phyloP scores from a whole-genome alignment of 768 basidiomycete species.

The Tricholoma sp. region DNA sequence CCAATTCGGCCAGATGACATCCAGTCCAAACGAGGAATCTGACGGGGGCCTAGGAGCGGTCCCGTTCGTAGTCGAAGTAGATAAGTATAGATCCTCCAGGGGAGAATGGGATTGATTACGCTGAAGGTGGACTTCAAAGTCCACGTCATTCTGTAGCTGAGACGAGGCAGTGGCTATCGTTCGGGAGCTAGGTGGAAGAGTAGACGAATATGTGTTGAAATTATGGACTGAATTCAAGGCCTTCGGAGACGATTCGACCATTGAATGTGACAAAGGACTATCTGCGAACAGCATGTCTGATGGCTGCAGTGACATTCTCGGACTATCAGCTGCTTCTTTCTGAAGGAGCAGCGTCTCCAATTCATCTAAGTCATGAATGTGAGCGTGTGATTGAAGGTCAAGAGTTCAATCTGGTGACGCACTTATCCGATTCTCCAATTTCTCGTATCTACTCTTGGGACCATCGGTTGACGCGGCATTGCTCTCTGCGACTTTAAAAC shows the following conservation, averaged over 20 bases:
- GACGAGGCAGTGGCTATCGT: conserved; percentile 3
- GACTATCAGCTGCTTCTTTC: conserved; percentile 32
- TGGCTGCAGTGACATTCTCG: conserved; percentile 8
- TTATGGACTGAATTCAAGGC: background rate
- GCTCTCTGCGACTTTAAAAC: conserved; percentile 35
- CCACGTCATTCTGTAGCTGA: conserved; percentile 10
- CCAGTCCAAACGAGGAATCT: conserved; percentile 24
- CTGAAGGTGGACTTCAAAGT: background rate
- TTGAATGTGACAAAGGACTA: background rate
- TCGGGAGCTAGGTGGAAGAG: conserved; percentile 4
- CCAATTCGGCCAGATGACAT: conserved; percentile 54
- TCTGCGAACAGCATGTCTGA: conserved; percentile 4
- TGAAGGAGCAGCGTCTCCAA: conserved; percentile 62
- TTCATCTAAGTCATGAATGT: conserved; percentile 41
- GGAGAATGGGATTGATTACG: conserved; percentile 22
- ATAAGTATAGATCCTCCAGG: conserved; percentile 16
- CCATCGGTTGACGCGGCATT: conserved; percentile 35
- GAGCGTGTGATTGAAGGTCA: background rate
- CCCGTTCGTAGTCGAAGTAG: conserved; percentile 7
- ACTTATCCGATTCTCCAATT: conserved; percentile 67
- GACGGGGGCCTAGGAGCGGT: conserved; percentile 10
- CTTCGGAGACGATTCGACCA: background rate
- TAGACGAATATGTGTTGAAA: conserved; percentile 6
- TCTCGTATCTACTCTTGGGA: conserved; percentile 58
- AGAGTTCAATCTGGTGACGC: conserved; percentile 17